These are phyloP conservation scores for Arthroderma uncinatum DNA, from an alignment of 2,329 filamentous ascomycete species.

Conservation along the genomic window DNA sequence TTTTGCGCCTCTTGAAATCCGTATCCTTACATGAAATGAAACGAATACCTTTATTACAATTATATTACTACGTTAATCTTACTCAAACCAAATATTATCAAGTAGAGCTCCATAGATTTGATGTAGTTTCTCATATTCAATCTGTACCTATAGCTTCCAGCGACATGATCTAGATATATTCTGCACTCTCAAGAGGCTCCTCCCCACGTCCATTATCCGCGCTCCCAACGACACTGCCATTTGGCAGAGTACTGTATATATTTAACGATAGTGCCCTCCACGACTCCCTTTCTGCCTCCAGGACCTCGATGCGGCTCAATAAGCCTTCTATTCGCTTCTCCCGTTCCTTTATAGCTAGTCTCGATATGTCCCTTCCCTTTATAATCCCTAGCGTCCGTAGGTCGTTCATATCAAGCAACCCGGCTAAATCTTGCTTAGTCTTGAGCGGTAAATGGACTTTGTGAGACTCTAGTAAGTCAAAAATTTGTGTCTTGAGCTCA, in stretches of 20 bases:
- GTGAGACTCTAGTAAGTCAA: conserved; percentile 28
- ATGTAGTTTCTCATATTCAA: too few species aligned
- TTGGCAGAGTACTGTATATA: conserved; percentile 16
- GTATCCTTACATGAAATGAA: neutral
- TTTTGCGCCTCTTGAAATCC: neutral
- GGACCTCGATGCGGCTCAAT: conserved; percentile 49
- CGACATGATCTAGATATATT: too few species aligned
- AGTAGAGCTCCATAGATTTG: too few species aligned
- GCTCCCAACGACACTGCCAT: too few species aligned
- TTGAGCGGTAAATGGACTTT: conserved; percentile 24
- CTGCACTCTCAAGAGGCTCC: neutral
- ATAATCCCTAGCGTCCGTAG: conserved; percentile 50
- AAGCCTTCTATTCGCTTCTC: conserved; percentile 56
- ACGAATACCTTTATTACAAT: neutral
- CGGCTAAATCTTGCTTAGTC: conserved; percentile 28
- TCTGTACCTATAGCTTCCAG: too few species aligned
- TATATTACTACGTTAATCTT: too few species aligned
- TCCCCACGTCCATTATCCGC: neutral
- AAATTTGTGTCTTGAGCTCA: conserved; percentile 20
- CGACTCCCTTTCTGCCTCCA: conserved; percentile 47
- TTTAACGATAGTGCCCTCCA: conserved; percentile 37
- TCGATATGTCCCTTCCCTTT: conserved; percentile 54
- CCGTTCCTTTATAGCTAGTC: conserved; percentile 51
- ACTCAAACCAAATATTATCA: too few species aligned
- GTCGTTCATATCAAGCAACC: conserved; percentile 45